These are phyloP conservation scores for Diospyros kaki DNA, from an alignment of 148 eudicot species.

Conservation along the genomic window DNA sequence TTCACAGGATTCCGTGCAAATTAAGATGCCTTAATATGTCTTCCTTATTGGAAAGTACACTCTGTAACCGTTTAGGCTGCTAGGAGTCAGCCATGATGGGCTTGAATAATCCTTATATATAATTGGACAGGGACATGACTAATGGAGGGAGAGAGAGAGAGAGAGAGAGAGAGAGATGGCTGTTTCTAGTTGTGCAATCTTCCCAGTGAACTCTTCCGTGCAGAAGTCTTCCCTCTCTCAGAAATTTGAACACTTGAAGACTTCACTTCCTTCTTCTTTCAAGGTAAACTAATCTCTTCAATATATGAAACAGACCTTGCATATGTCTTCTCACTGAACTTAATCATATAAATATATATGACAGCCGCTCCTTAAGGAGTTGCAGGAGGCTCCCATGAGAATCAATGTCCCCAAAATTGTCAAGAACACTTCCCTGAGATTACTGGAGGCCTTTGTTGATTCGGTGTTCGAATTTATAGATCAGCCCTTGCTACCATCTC, in stretches of 20 bases:
- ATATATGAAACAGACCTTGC: too few species aligned
- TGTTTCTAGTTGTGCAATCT: neutral
- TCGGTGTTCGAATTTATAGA: constrained; percentile 28
- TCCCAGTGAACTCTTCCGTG: constrained; percentile 9
- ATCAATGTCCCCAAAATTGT: constrained; percentile 16
- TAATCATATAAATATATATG: neutral
- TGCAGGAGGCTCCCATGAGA: constrained; percentile 15
- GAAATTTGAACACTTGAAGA: constrained; percentile 15
- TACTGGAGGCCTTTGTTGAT: constrained; percentile 35
- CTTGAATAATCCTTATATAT: too few species aligned
- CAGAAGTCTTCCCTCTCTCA: constrained; percentile 19
- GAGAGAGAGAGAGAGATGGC: constrained; percentile 12
- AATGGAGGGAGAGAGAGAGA: neutral
- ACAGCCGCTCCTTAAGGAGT: constrained; percentile 32
- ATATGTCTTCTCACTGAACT: neutral
- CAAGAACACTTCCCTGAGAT: constrained; percentile 18
- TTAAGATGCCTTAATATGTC: too few species aligned
- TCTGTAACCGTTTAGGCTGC: too few species aligned
- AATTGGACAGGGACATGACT: neutral
- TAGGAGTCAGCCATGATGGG: too few species aligned
- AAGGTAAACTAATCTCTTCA: constrained; percentile 11
- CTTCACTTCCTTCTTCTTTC: constrained; percentile 16
- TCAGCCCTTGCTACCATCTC: constrained; percentile 38
- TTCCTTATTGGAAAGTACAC: too few species aligned
- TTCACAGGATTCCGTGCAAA: too few species aligned